Conservation (phyloP, 495 filamentous ascomycete genomes). For the Daldinia caldariorum region DNA sequence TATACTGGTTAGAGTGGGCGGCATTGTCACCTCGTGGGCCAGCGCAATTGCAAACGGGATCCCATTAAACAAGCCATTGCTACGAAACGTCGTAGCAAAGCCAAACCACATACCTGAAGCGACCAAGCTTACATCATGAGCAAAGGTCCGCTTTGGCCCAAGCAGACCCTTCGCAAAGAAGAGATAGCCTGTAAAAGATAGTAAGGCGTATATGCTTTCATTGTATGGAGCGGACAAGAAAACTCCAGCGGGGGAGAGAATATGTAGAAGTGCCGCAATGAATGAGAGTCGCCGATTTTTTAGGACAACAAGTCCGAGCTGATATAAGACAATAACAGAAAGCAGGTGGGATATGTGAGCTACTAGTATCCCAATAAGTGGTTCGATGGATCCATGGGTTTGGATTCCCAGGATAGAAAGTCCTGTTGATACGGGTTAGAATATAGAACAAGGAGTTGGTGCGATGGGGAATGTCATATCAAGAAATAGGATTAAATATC, state of each 20-base stretch:
- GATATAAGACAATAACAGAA: constrained; percentile 76
- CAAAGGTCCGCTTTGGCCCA: constrained; percentile 33
- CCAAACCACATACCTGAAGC: constrained; percentile 76
- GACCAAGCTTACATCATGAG: constrained; percentile 55
- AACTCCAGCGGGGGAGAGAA: constrained; percentile 85
- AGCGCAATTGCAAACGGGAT: constrained; percentile 60
- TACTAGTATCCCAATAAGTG: constrained; percentile 67
- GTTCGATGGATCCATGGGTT: constrained; percentile 40
- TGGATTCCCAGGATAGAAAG: constrained; percentile 34
- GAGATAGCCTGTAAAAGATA: constrained; percentile 78
- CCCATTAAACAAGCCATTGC: constrained; percentile 89
- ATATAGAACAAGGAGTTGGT: not conserved
- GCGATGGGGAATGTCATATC: constrained; percentile 1
- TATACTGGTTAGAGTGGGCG: constrained; percentile 46
- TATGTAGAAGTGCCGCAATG: constrained; percentile 74
- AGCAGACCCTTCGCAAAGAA: constrained; percentile 70
- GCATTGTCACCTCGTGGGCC: constrained; percentile 61
- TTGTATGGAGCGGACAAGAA: constrained; percentile 90
- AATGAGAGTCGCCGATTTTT: constrained; percentile 65
- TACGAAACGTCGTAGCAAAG: constrained; percentile 76
- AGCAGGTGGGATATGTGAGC: constrained; percentile 78
- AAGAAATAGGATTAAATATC: constrained; percentile 44
- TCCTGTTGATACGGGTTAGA: constrained; percentile 18
- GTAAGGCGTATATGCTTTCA: constrained; percentile 80
- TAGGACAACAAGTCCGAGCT: constrained; percentile 61